Percentiles rank a stretch among this genome's conserved stretches.
Conservation (phyloP, 2,329 filamentous ascomycete species). For the Ramichloridium luteum region DNA sequence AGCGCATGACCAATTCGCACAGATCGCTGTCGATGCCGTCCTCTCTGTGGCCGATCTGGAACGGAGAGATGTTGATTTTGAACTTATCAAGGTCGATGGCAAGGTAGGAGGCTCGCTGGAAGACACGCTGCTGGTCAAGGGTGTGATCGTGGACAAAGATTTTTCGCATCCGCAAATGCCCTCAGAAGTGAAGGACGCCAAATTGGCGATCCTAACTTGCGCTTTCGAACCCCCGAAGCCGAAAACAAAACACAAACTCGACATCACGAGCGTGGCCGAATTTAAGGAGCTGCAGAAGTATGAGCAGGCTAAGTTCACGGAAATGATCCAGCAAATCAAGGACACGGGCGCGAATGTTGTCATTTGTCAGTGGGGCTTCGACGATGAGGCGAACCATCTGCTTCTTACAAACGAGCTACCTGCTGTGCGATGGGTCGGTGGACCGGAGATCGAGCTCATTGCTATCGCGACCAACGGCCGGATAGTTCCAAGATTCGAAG, state of each 20-base stretch:
- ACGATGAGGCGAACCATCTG: conserved; percentile 96
- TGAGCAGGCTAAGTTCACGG: conserved; percentile 88
- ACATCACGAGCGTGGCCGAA: conserved; percentile 93
- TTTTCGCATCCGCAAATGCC: conserved; percentile 99
- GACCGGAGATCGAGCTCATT: conserved; percentile 95
- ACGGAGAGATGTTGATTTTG: conserved; percentile 94
- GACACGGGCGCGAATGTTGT: conserved; percentile 92
- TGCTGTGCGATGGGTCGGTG: conserved; percentile 94
- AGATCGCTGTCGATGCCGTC: conserved; percentile 94
- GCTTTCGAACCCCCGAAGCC: conserved; percentile 98
- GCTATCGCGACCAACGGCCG: conserved; percentile 96
- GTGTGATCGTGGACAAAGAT: conserved; percentile 98
- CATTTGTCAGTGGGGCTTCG: conserved; percentile 99
- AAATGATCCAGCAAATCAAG: conserved; percentile 99
- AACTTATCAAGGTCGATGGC: conserved; percentile 97
- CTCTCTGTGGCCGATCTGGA: conserved; percentile 92
- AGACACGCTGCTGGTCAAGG: conserved; percentile 88
- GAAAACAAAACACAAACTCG: conserved; percentile 98
- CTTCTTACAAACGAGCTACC: conserved; percentile 92
- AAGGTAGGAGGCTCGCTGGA: conserved; percentile 92
- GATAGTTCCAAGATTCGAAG: conserved; percentile 95
- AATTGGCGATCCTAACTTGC: conserved; percentile 93
- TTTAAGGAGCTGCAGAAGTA: conserved; percentile 97
- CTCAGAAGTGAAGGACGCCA: conserved; percentile 84
- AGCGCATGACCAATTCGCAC: conserved; percentile 93